These are phyloP conservation scores for Spiromastix sp. DNA, from an alignment of 2,329 filamentous ascomycete species.

Conservation along the genomic window DNA sequence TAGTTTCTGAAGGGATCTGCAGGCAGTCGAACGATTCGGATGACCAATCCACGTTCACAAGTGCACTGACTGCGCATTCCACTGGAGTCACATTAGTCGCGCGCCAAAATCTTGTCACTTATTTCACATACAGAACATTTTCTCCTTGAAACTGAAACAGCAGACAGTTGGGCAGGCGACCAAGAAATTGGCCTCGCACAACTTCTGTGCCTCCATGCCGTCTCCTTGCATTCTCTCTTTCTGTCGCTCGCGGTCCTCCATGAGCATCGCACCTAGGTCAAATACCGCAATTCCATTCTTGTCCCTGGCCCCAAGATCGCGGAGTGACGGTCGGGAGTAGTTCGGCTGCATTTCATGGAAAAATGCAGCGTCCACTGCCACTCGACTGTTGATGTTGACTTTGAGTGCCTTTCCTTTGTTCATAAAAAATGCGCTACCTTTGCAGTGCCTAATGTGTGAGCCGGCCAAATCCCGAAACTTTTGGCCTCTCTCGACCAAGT, in stretches of 20 bases:
- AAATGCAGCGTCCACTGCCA: conserved; percentile 15
- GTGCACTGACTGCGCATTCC: conserved; percentile 11
- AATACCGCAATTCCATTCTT: neutral
- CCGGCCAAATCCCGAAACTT: conserved; percentile 20
- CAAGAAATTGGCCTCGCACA: conserved; percentile 12
- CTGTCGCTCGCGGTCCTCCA: neutral
- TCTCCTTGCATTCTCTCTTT: conserved; percentile 6
- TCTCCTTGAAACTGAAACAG: conserved; percentile 16
- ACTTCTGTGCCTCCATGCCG: conserved; percentile 6
- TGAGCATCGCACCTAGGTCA: neutral
- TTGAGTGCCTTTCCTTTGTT: conserved; percentile 15
- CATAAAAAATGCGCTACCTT: conserved; percentile 24
- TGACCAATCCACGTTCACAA: conserved; percentile 12
- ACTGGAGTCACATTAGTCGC: conserved; percentile 5
- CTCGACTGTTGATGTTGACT: conserved; percentile 16
- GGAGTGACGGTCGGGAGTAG: conserved; percentile 13
- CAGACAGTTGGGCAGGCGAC: conserved; percentile 14
- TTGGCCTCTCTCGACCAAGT: conserved; percentile 17
- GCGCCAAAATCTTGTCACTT: neutral
- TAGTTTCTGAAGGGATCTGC: conserved; percentile 14
- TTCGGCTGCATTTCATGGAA: conserved; percentile 17
- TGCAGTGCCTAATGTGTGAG: conserved; percentile 19
- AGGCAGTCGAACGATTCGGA: conserved; percentile 12
- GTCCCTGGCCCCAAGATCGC: no score
- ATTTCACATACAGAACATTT: conserved; percentile 14